Conservation (phyloP, 371 early-diverging fungal genomes). For the Mortierella sp. region DNA sequence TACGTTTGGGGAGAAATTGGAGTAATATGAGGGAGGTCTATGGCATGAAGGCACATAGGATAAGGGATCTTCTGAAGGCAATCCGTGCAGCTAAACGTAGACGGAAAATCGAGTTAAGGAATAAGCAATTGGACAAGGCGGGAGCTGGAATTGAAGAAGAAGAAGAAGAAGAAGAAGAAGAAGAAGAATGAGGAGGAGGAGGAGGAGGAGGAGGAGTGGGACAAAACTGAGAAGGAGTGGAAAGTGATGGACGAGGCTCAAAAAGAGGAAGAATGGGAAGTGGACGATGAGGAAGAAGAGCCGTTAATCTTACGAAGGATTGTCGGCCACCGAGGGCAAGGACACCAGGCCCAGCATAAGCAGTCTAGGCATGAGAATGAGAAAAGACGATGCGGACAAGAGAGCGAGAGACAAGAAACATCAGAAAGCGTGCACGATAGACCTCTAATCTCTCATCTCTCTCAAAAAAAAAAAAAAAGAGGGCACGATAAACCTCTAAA, state of each 20-base stretch:
- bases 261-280: neutral
- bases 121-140: neutral
- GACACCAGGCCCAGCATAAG: no score
- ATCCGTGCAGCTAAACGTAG: neutral
- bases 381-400: no score
- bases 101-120: neutral
- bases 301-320: neutral
- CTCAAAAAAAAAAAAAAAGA: no score
- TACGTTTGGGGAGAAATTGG: neutral
- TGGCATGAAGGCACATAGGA: neutral
- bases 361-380: no score
- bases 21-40: conserved; percentile 8
- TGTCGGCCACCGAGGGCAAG: no score
- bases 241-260: neutral
- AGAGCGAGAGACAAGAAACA: no score
- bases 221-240: no score
- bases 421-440: no score
- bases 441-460: no score
- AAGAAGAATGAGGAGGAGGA: neutral
- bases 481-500: no score
- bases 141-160: neutral
- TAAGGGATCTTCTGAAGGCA: neutral
- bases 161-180: neutral
- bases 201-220: neutral
- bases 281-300: neutral